Base-by-base conservation (phyloP, 306 rosid species). In the Cicer arietinum region DNA sequence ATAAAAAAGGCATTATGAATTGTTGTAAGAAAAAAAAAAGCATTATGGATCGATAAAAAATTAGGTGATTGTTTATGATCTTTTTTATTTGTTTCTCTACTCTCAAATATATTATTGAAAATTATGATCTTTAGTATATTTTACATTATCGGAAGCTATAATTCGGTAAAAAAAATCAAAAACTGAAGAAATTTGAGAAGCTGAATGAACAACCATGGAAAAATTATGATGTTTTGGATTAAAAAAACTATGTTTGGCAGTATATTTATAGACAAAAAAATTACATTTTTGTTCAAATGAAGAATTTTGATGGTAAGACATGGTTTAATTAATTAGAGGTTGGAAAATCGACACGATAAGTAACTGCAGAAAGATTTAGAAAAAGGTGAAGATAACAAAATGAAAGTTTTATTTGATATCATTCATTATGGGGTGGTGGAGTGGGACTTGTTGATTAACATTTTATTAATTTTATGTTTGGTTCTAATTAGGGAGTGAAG, bases 291-390 rank as follows among this genome's bases (percentile, higher is more conserved):
- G 37, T 30, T 30, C 6, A 30, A 13, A 41, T 74, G 22, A 8
- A 37, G 48, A 17, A 7, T 48, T 51, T 57, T 53, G 51, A 61
- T 78, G 44, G 46, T n/a, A 53, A 62, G 73, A 69, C 37, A 54
- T 48, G 67, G 37, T 11, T 58, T 18, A 79, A 57, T 9, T 45
- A 67, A 45, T 20, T 37, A 30, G 57, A 83, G 83, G 67, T 77
- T 70, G 89, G 87, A 85, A 85, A 44, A 52, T 73, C 76, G 72
- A 71, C 73, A 85, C 86, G 87, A 84, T 6, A 85, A 72, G 81
- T 71, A 13, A 77, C 65, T 42, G 37, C 20, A 39, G 20, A 77
- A 22, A 59, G 25, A 72, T 9, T 54, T 35, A 20, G 46, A 67
- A 71, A 52, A 64, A 43, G 60, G 76, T 70, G 25, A 48, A 73